These are phyloP conservation scores for Mycosarcoma maydis DNA, from an alignment of 1,284 basidiomycete species.

Conservation along the genomic window DNA sequence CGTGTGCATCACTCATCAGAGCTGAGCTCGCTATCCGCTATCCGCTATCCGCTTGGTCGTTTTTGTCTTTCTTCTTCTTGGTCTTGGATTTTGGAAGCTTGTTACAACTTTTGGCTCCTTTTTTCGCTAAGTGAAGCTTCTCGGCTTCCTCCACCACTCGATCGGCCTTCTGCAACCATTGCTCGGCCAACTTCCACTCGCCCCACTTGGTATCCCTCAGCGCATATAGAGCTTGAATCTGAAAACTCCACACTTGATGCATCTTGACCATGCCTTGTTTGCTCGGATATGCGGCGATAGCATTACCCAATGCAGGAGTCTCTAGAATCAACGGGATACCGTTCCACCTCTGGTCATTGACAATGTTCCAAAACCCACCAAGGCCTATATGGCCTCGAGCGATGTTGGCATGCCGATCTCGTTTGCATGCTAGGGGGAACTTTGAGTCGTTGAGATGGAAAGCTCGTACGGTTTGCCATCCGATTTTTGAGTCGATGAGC, in stretches of 20 bases:
- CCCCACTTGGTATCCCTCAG: conserved; percentile 64
- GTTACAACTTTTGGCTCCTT: background rate
- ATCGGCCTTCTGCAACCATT: conserved; percentile 21
- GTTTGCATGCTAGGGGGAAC: conserved; percentile 73
- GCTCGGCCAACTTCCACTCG: conserved; percentile 22
- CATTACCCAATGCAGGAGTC: conserved; percentile 71
- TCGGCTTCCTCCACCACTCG: conserved; percentile 14
- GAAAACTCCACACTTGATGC: conserved; percentile 75
- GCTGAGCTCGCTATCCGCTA: conserved; percentile 18
- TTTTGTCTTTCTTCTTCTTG: conserved; percentile 5
- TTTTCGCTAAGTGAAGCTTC: conserved; percentile 10
- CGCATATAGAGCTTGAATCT: conserved; percentile 69
- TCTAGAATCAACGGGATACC: conserved; percentile 83
- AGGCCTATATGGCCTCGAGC: conserved; percentile 80
- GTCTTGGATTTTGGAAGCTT: conserved; percentile 11
- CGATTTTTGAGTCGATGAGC: conserved; percentile 76
- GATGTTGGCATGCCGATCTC: conserved; percentile 85
- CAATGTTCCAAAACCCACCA: conserved; percentile 74
- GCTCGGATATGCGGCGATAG: conserved; percentile 12
- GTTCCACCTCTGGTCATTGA: conserved; percentile 76
- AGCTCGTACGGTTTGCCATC: conserved; percentile 75
- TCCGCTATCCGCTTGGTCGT: conserved; percentile 6
- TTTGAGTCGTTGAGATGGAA: conserved; percentile 89
- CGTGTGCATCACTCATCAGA: conserved; percentile 2
- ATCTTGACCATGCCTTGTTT: conserved; percentile 48